A percentile compares a stretch with the other conserved stretches of the same genome.
phyloP scores from a whole-genome alignment of 805 yeast species.

The Yarrowia osloensis region DNA sequence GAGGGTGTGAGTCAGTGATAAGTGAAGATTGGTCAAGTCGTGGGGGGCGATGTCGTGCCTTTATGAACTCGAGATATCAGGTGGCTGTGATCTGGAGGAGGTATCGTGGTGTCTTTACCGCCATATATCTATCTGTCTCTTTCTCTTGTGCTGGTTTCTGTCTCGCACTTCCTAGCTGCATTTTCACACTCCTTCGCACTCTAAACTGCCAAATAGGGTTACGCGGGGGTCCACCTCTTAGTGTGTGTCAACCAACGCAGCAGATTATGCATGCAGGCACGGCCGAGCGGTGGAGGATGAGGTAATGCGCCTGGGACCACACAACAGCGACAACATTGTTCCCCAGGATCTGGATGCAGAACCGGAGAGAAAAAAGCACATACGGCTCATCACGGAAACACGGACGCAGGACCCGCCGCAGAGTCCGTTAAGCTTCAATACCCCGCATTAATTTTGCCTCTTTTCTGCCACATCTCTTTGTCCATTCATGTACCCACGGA shows the following conservation, averaged over 20 bases:
- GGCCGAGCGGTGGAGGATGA: not conserved
- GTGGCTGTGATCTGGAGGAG: not conserved
- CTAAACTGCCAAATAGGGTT: conserved; percentile 15
- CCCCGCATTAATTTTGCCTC: conserved; percentile 17
- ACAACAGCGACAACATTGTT: not conserved
- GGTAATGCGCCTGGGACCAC: not conserved
- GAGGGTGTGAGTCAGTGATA: not conserved
- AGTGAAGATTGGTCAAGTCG: not conserved
- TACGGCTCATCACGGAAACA: not conserved
- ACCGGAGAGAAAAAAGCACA: not conserved
- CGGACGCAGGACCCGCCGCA: not conserved
- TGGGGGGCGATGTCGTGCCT: not conserved
- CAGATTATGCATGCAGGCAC: conserved; percentile 19
- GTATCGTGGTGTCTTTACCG: not conserved
- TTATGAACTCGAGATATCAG: not conserved
- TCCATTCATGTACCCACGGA: conserved; percentile 9
- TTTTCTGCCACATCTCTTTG: not conserved
- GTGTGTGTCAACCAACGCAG: not conserved
- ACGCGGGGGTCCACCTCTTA: conserved; percentile 7
- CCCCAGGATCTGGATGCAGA: too few relatives aligned
- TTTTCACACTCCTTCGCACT: conserved; percentile 19
- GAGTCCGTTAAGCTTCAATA: not conserved
- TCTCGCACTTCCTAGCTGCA: conserved; percentile 20
- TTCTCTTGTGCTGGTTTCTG: conserved; percentile 3
- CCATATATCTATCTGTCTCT: conserved; percentile 23